A percentile compares a stretch with the other conserved stretches of the same genome.
These are phyloP conservation scores for Xylaria venustula DNA, from an alignment of 495 filamentous ascomycete genomes.

Conservation along the genomic window DNA sequence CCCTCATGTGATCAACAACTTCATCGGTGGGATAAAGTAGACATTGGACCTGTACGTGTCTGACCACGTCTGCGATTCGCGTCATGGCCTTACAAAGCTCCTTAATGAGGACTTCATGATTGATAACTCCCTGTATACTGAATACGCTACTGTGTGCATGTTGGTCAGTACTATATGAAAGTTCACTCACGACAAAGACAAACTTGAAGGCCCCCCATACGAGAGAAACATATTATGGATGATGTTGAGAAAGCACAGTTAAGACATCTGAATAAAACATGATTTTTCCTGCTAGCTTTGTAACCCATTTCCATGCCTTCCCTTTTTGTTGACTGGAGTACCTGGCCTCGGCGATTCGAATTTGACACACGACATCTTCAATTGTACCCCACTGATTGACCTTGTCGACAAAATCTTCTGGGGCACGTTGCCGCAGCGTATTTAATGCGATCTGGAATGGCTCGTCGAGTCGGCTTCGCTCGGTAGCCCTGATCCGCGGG, in stretches of 20 bases:
- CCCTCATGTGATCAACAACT: background rate
- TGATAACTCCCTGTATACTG: background rate
- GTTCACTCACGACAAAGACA: conserved; percentile 15
- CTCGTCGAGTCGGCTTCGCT: background rate
- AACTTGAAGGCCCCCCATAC: conserved; percentile 35
- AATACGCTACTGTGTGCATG: too few species aligned
- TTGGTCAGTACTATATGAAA: too few species aligned
- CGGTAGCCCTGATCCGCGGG: too few species aligned
- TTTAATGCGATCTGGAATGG: background rate
- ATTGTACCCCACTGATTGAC: background rate
- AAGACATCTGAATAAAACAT: conserved; percentile 4
- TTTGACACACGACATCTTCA: background rate
- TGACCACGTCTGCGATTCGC: background rate
- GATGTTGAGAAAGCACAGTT: conserved; percentile 19
- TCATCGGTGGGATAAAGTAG: background rate
- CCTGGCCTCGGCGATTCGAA: background rate
- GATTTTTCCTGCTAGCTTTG: background rate
- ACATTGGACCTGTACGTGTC: background rate
- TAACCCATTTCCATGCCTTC: background rate
- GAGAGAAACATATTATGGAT: conserved; percentile 33
- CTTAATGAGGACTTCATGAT: background rate
- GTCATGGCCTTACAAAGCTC: background rate
- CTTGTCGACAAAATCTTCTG: background rate
- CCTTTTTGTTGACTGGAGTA: background rate
- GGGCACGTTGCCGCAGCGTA: too few species aligned